phyloP scores from a whole-genome alignment of 441 rosid species.

The Brassica hybrid region DNA sequence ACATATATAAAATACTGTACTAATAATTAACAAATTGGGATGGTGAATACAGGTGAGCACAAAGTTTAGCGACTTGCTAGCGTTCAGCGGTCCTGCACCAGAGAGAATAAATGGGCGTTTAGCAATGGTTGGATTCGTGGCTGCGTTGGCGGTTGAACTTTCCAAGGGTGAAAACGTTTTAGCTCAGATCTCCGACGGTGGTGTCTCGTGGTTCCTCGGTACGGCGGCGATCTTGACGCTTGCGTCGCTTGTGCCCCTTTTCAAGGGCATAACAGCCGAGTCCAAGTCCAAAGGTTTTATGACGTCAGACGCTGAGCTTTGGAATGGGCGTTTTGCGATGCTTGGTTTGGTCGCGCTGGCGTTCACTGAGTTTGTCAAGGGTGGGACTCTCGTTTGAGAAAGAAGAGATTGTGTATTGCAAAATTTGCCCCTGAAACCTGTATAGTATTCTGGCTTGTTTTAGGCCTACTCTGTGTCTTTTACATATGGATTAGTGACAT shows the following conservation, averaged over 20 bases:
- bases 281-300: conserved; percentile 57
- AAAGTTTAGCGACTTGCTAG: conserved; percentile 63
- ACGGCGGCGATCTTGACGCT: conserved; percentile 57
- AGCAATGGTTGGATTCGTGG: conserved; percentile 88
- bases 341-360: conserved; percentile 80
- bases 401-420: not conserved
- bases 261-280: conserved; percentile 64
- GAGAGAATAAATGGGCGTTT: conserved; percentile 88
- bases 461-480: not conserved
- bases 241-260: conserved; percentile 71
- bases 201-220: conserved; percentile 66
- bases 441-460: conserved; percentile 11
- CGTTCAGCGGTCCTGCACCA: conserved; percentile 88
- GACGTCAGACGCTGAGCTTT: conserved; percentile 86
- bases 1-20: not conserved
- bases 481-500: not conserved
- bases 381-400: conserved; percentile 60
- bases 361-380: conserved; percentile 72
- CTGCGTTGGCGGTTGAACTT: conserved; percentile 72
- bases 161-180: conserved; percentile 69
- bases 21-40: not conserved
- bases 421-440: conserved; percentile 13
- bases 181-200: conserved; percentile 68
- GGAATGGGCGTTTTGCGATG: conserved; percentile 90
- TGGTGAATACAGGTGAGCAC: conserved; percentile 54